phyloP scores from a whole-genome alignment of 2,329 filamentous ascomycete species.

The Lachnellula cervina region DNA sequence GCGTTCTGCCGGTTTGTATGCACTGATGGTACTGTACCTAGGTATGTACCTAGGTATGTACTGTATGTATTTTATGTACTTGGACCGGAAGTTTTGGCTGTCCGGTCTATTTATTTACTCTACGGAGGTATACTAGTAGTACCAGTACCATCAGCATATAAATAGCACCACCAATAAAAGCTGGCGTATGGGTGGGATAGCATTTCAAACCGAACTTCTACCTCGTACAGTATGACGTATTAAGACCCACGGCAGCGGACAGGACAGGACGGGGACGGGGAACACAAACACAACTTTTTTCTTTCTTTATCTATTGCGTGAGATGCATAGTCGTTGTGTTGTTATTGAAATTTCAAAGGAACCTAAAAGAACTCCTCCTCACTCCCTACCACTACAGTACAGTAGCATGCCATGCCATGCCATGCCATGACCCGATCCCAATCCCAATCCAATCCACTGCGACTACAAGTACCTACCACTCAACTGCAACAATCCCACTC shows the following conservation, averaged over 20 bases:
- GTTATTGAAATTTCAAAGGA: background rate
- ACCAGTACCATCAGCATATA: background rate
- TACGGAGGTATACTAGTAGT: too few relatives aligned
- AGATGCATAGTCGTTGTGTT: background rate
- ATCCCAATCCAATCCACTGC: too few relatives aligned
- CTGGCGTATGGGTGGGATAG: background rate
- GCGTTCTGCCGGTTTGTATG: background rate
- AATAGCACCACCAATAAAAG: background rate
- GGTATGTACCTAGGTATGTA: too few relatives aligned
- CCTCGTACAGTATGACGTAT: too few relatives aligned
- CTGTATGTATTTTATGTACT: background rate
- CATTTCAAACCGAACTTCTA: background rate
- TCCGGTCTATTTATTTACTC: background rate
- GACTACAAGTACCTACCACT: too few relatives aligned
- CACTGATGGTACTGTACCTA: background rate
- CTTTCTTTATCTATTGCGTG: background rate
- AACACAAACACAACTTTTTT: background rate
- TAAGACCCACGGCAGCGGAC: constrained; percentile 4
- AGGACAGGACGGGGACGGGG: too few relatives aligned
- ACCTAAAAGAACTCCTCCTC: too few relatives aligned
- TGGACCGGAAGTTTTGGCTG: background rate
- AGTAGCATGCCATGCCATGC: background rate
- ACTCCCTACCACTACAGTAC: background rate
- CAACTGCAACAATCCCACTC: too few relatives aligned
- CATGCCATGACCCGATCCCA: background rate